These are phyloP conservation scores for Rutidosis leptorrhynchoides DNA, from an alignment of 129 eudicot species.

Conservation along the genomic window DNA sequence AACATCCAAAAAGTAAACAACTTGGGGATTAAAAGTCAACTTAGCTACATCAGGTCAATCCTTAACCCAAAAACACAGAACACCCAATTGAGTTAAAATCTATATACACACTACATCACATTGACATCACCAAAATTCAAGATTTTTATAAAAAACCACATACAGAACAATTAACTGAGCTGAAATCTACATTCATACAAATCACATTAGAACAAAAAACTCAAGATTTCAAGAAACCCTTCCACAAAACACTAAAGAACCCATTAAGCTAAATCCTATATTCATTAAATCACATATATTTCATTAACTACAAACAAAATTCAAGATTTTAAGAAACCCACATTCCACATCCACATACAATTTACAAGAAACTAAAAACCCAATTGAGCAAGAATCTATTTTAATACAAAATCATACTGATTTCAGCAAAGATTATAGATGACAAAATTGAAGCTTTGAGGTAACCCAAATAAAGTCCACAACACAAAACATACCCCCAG, in stretches of 20 bases:
- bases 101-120: neutral
- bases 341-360: too few species aligned
- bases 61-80: conserved; percentile 10
- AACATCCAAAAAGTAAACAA: conserved; percentile 13
- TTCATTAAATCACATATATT: neutral
- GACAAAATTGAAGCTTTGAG: neutral
- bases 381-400: conserved; percentile 3
- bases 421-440: conserved; percentile 14
- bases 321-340: conserved; percentile 17
- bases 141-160: conserved; percentile 8
- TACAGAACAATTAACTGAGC: too few species aligned
- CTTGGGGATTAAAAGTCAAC: neutral
- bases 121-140: conserved; percentile 7
- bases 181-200: too few species aligned
- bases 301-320: neutral
- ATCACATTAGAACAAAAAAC: too few species aligned
- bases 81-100: conserved; percentile 10
- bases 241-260: too few species aligned
- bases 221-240: too few species aligned
- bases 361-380: neutral
- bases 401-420: neutral
- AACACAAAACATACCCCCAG: neutral
- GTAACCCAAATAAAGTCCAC: neutral
- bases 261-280: too few species aligned
- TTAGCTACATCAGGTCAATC: conserved; percentile 4